Base-by-base conservation (phyloP, 116 monocot genomes). In the Cymodocea nodosa region DNA sequence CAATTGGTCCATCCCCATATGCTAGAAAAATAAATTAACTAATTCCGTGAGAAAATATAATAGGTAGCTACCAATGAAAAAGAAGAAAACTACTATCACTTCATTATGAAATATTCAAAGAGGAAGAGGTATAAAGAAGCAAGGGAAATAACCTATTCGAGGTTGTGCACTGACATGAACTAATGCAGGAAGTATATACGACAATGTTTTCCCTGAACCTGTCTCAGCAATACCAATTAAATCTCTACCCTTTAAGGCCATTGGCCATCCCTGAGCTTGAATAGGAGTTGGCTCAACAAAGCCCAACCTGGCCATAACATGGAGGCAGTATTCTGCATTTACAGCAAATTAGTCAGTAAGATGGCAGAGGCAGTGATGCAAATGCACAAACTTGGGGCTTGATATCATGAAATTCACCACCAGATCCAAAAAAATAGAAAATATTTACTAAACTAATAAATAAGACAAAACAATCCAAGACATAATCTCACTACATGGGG, bases 181-280 rank as follows among this genome's bases (percentile, higher is more conserved):
- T 60, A 95, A 60, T 30, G 83, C 90, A 15, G 94, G 94, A 51
- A 95, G 74, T 36, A 95, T 74, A 83, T 95, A 95, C 12, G 94
- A 78, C 68, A 95, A 70, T 34, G 94, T 95, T 64, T 95, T 95
- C 65, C 94, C 94, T n/a, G 94, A 95, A 69, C 94, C 94, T 63
- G 94, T 95, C 71, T 90, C 87, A 4, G 94, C 90, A 78, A 95
- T 87, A 65, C 94, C 94, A 74, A 95, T 73, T 34, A 95, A 50
- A 74, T 95, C 90, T 76, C 90, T 83, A 55, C 95, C 95, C 68
- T 90, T 95, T 35, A 95, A 68, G 67, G 95, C 95, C 95, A 95
- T 95, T 5, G 95, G 87, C 90, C 95, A 95, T 13, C 95, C 90
- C 71, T 95, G 95, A 67, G 95, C 66, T 67, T 95, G 95, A 71